Evolutionary conservation across 306 rosid genomes (phyloP), one percentile per base, ranked within the genome.

Genomic region (Cyclanthera cordifolia): DNA sequence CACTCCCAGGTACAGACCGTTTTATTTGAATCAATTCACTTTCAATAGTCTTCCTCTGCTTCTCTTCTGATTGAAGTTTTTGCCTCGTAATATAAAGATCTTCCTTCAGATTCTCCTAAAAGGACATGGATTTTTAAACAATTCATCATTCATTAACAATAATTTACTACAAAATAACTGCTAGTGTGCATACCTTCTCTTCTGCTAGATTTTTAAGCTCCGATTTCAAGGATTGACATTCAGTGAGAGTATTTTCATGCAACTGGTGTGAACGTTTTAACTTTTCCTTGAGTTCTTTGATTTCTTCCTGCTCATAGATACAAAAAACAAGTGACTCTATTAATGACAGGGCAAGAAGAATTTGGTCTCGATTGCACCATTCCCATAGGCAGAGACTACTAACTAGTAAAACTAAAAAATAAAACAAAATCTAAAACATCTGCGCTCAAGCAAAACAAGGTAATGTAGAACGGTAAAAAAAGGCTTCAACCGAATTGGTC

Each of bases 1-100:
- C 83, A 28, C 67, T 80, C 73, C 72, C 77, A 6, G 79, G 77
- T 30, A 61, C 83, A 55, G 48, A 70, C 73, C 74, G 80, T 77
- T 72, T 79, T 52, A 76, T 70, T 72, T 76, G 77, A 19, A 72
- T 48, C 51, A 84, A 77, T 76, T 86, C 88, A 59, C 74, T 67
- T 70, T 82, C 87, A 72, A 82, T 37, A 65, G 43, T 51, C 67
- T 80, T 82, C 79, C 88, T 78, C 69, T 77, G 85, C 78, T 74
- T 79, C 81, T 84, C 86, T 80, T 84, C 88, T 11, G 14, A 46
- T 64, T 72, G 7, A 74, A 86, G 81, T 71, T 77, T 74, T 76
- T 79, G 75, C 79, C 68, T 79, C 70, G 61, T 16, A 8, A 66
- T 71, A 61, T 58, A 52, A 67, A 86, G 83, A 78, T 86, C 88